Evolutionary conservation across 441 rosid species (phyloP), one percentile per base, ranked within the genome.

Genomic region (Adansonia gregorii): DNA sequence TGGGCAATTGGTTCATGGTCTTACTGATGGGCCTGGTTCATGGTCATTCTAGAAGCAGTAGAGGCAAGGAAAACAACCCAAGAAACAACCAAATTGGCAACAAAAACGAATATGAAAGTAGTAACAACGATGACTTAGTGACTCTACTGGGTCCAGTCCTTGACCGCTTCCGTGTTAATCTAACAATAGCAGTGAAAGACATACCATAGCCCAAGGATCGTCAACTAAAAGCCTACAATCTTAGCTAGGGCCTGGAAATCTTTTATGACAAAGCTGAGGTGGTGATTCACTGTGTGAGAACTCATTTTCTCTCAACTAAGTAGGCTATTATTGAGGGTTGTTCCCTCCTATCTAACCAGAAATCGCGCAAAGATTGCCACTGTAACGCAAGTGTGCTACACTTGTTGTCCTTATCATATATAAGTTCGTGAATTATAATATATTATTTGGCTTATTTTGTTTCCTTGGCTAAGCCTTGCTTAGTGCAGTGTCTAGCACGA

Each of bases 81-180:
- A 35, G 41, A 35, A 35, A 35, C 41, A 35, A 35, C 41, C 41
- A 35, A 35, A 35, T 82, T 86, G 61, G 55, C 54, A 51, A 11
- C 55, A 51, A 51, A 51, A 51, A 51, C 55, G 12, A 51, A 51
- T 15, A 51, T 51, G 15, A 51, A 35, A 35, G 41, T 15, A 12
- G 55, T 12, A 51, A 51, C 55, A 12, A 51, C 55, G 15, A 51
- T 15, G 15, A 51, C 55, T 51, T 51, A 1, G 15, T 51, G 55
- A 51, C 55, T 12, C 15, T 3, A 51, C 12, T 51, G 55, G 55
- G 55, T 11, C 55, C 55, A 51, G 1, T 51, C 55, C n/a, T 51
- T 1, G 15, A 12, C 55, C n/a, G 4, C 55, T 51, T 3, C 55
- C 55, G 15, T 51, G 55, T 35, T 35, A 35, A 35, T 35, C 41